Evolutionary conservation across 192 early-diverging fungal genomes (phyloP).

Genomic region (Gryganskiella cystojenkinii): DNA sequence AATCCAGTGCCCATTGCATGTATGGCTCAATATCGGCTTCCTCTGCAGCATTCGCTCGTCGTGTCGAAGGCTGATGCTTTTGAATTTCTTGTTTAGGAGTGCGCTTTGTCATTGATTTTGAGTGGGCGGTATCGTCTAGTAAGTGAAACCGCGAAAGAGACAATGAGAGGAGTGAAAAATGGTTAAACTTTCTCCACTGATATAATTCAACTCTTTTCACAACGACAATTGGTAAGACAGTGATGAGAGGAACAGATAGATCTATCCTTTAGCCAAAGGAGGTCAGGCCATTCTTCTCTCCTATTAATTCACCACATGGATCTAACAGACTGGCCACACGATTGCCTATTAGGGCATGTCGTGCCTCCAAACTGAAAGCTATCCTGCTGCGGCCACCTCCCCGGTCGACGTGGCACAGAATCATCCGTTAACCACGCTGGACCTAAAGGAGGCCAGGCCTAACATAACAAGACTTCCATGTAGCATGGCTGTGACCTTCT

Average conservation of each 20-base stretch:
- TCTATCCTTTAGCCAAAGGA: slow-evolving; percentile 1
- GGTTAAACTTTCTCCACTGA: not conserved
- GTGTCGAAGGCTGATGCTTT: not conserved
- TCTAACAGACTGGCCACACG: not conserved
- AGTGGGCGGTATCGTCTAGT: not conserved
- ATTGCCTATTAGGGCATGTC: not conserved
- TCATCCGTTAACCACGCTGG: not conserved
- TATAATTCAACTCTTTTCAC: not conserved
- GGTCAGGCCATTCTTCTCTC: not conserved
- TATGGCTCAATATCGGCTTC: not conserved
- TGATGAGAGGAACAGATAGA: not conserved
- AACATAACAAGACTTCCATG: too few species aligned
- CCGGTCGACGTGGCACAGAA: not conserved
- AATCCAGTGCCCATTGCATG: slow-evolving; percentile 5
- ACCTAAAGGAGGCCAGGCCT: too few species aligned
- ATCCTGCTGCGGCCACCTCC: slow-evolving; percentile 4
- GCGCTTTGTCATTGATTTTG: not conserved
- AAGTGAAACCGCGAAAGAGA: not conserved
- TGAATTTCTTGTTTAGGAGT: not conserved
- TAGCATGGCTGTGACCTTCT: too few species aligned
- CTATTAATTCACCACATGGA: not conserved
- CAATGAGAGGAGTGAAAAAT: not conserved
- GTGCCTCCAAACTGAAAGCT: slow-evolving; percentile 4
- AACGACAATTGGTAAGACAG: not conserved
- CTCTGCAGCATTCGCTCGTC: not conserved